Conservation (phyloP, 495 filamentous ascomycete genomes). For the Annulohypoxylon nitens region DNA sequence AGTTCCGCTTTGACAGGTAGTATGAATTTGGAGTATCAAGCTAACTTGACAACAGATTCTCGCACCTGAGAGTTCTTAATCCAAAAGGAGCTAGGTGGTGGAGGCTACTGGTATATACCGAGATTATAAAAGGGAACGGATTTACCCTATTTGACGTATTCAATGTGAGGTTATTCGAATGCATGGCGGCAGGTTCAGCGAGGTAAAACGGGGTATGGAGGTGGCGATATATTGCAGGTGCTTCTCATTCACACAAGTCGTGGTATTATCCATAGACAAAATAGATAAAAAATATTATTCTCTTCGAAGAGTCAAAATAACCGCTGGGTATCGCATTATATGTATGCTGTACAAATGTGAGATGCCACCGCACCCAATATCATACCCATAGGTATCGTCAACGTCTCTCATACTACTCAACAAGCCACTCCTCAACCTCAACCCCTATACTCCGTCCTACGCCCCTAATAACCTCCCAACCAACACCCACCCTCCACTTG, state of each 20-base stretch:
- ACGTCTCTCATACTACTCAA: constrained; percentile 63
- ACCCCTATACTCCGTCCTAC: constrained; percentile 77
- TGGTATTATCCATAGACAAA: constrained; percentile 25
- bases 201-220: constrained; percentile 5
- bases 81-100: background rate
- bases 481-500: constrained; percentile 81
- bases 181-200: constrained; percentile 21
- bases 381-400: background rate
- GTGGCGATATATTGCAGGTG: constrained; percentile 11
- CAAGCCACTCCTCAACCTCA: constrained; percentile 78
- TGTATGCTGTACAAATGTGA: background rate
- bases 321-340: constrained; percentile 4
- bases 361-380: background rate
- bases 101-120: background rate
- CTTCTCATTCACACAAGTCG: constrained; percentile 12
- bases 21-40: background rate
- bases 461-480: constrained; percentile 76
- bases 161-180: constrained; percentile 4
- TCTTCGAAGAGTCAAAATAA: constrained; percentile 1
- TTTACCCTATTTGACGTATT: background rate
- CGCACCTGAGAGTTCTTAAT: constrained; percentile 39
- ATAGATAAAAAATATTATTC: constrained; percentile 14
- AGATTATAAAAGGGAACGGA: background rate
- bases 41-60: constrained; percentile 43
- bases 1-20: constrained; percentile 51